A percentile compares a stretch with the other conserved stretches of the same genome.
Conservation (phyloP, 2,329 filamentous ascomycete genomes). For the Botryotinia convoluta region DNA sequence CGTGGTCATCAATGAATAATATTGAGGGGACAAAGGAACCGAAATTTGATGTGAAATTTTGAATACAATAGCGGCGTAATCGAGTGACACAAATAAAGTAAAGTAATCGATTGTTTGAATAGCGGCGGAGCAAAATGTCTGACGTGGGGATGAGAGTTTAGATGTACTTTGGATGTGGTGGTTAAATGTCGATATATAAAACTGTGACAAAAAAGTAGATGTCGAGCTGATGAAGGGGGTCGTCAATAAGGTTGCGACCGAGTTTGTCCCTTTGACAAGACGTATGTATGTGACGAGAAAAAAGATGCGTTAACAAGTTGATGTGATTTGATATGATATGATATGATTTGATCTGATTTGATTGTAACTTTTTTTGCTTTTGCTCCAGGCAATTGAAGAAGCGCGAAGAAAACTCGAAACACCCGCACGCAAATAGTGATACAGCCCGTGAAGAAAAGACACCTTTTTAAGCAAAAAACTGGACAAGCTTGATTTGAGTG, state of each 20-base stretch:
- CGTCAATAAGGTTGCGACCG: constrained; percentile 1
- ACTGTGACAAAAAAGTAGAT: neutral
- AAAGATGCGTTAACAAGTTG: neutral
- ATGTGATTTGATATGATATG: neutral
- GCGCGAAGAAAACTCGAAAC: constrained; percentile 12
- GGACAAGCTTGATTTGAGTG: neutral
- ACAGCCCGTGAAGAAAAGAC: neutral
- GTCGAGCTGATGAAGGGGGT: neutral
- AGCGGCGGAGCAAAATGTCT: constrained; percentile 14
- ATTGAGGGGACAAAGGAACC: constrained; percentile 1
- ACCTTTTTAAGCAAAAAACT: neutral
- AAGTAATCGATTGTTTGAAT: constrained; percentile 7
- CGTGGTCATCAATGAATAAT: constrained; percentile 16
- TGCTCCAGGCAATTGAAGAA: constrained; percentile 12
- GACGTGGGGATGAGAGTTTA: constrained; percentile 16
- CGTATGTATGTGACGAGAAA: neutral
- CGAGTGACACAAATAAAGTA: neutral
- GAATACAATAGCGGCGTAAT: neutral
- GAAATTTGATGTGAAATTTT: neutral
- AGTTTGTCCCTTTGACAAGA: neutral
- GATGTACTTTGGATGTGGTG: neutral
- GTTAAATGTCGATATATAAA: constrained; percentile 5
- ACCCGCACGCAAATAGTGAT: constrained; percentile 4
- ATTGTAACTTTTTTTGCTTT: neutral
- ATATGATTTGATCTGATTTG: neutral